Conservation (phyloP, 441 rosid genomes). For the Bocquillonia castaneifolia region DNA sequence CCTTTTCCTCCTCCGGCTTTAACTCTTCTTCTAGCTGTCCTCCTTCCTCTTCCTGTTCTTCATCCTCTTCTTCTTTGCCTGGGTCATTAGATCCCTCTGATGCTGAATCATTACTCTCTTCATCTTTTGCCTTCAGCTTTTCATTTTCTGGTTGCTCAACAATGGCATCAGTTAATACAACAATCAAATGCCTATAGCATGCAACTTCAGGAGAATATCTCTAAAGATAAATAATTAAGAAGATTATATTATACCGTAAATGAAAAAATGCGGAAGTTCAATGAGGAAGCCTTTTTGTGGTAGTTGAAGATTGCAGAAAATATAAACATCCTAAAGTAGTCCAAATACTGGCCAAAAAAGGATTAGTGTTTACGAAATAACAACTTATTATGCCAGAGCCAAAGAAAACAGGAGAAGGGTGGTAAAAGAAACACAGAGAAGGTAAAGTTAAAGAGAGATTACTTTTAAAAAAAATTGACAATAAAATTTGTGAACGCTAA, state of each 20-base stretch:
- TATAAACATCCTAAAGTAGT: conserved; percentile 33
- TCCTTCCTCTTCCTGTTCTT: conserved; percentile 19
- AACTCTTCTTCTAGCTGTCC: not conserved
- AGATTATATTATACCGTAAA: conserved; percentile 25
- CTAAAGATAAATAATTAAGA: conserved; percentile 23
- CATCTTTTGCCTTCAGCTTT: conserved; percentile 26
- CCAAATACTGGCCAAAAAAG: conserved; percentile 29
- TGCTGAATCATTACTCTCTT: conserved; percentile 29
- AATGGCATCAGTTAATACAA: conserved; percentile 22
- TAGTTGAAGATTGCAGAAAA: conserved; percentile 37
- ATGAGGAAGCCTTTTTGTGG: conserved; percentile 32
- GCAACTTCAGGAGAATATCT: conserved; percentile 23
- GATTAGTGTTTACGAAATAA: conserved; percentile 27
- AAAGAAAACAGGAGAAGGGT: conserved; percentile 2
- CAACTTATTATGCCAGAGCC: conserved; percentile 14
- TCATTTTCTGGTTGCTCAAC: conserved; percentile 30
- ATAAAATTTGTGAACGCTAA: not conserved
- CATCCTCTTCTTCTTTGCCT: conserved; percentile 24
- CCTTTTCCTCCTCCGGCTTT: conserved; percentile 25
- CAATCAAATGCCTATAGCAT: conserved; percentile 22
- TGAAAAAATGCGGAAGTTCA: conserved; percentile 30
- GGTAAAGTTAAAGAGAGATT: not conserved
- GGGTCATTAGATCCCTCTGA: conserved; percentile 29
- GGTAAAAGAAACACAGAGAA: conserved; percentile 5
- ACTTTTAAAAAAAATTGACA: not conserved